These are phyloP conservation scores for Plasmopara viticola DNA, from an alignment of 352 stramenopile genomes.

Conservation along the genomic window DNA sequence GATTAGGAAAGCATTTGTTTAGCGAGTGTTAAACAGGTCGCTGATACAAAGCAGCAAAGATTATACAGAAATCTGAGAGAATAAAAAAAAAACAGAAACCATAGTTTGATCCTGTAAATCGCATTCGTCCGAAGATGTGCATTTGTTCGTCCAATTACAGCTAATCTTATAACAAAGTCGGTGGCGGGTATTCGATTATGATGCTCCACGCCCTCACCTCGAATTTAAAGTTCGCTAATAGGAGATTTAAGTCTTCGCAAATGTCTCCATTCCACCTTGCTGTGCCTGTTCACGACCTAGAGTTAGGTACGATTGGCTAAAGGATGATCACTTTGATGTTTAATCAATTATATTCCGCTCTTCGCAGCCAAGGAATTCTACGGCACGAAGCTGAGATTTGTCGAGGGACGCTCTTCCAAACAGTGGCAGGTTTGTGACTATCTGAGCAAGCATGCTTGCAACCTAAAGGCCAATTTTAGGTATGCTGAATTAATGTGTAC, in stretches of 20 bases:
- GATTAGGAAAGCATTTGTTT: too few species aligned
- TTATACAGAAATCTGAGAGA: too few species aligned
- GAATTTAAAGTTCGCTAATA: constrained; percentile 11
- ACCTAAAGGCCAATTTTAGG: background rate
- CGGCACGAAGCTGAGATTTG: constrained; percentile 85
- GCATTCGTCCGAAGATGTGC: too few species aligned
- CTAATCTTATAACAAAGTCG: too few species aligned
- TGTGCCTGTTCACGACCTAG: constrained; percentile 93
- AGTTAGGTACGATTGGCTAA: constrained; percentile 34
- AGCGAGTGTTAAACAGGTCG: too few species aligned
- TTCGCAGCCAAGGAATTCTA: constrained; percentile 90
- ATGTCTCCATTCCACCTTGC: constrained; percentile 86
- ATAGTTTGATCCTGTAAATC: too few species aligned
- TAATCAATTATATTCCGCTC: background rate
- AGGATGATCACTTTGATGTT: constrained; percentile 1
- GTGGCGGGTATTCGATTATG: constrained; percentile 8
- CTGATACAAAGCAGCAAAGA: too few species aligned
- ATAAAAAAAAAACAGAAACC: too few species aligned
- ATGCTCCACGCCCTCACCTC: constrained; percentile 18
- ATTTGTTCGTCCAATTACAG: too few species aligned
- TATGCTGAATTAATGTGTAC: background rate
- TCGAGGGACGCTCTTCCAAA: constrained; percentile 85
- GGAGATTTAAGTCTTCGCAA: constrained; percentile 26
- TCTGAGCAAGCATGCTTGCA: background rate
- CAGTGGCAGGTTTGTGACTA: constrained; percentile 84